Base-by-base conservation (phyloP, 2,329 filamentous ascomycete species). In the Epichloe hybrida region DNA sequence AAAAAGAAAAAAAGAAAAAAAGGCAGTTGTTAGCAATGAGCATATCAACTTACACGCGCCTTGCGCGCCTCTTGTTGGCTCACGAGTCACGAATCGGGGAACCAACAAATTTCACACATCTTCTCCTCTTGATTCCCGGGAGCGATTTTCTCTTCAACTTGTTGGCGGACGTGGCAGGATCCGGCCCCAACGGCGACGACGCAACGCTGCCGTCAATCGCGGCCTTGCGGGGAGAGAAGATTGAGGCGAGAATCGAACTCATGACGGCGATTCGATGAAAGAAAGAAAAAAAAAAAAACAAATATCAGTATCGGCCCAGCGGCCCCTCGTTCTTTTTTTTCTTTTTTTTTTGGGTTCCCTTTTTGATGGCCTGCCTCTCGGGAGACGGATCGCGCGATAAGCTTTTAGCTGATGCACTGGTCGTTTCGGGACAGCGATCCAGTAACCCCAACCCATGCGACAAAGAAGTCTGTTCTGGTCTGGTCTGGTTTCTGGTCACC, bases 161-260 rank as follows among this genome's bases (percentile, higher is more conserved):
- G n/a, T 34, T 49, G n/a, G 20, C 21, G 8, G 49, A 17, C 9
- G 46, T 23, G 17, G 36, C 44, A 12, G 49, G 43, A 31, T 51
- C 49, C n/a, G 27, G 35, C 8, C 37, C 38, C 35, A 43, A 5
- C 11, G 48, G 46, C 37, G 52, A 45, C 23, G 52, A 46, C 17
- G 46, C 41, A 5, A 27, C 23, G 2, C 39, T 49, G n/a, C 46
- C 36, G 21, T 41, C 31, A 20, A 27, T 27, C 20, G 49, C 23
- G 2, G 36, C 20, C 34, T 51, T 51, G 11, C 49, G 49, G 12
- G 52, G 49, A 8, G 52, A 49, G 38, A 51, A 53, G 12, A 53
- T 41, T 1, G 46, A 41, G 9, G 49, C 36, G 27, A 53, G 11
- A 11, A 51, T 37, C 4, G 35, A 46, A 23, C 20, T 51, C 52